Percentiles rank a stretch among this genome's conserved stretches.
These are phyloP conservation scores for Abrus precatorius DNA, from an alignment of 306 rosid genomes.

Conservation along the genomic window DNA sequence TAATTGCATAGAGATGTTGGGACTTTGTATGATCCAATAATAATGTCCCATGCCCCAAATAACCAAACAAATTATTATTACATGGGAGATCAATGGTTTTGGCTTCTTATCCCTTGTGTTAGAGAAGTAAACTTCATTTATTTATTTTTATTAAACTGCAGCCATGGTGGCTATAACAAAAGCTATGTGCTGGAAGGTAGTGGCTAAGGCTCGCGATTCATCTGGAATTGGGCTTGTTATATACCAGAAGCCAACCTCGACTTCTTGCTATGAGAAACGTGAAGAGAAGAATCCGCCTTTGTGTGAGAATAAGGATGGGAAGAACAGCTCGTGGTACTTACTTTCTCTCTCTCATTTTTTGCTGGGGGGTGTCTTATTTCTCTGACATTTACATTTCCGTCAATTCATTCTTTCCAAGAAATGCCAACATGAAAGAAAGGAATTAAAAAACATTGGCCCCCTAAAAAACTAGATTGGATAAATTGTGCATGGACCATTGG, in stretches of 20 bases:
- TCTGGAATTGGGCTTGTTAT: constrained; percentile 91
- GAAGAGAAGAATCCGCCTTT: constrained; percentile 67
- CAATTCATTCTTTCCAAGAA: constrained; percentile 18
- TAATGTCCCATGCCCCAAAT: neutral
- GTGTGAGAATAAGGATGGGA: constrained; percentile 65
- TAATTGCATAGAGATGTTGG: constrained; percentile 6
- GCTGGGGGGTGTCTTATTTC: neutral
- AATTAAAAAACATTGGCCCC: constrained; percentile 7
- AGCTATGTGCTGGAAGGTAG: constrained; percentile 89
- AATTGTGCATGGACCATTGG: constrained; percentile 14
- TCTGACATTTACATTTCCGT: constrained; percentile 23
- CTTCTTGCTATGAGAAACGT: constrained; percentile 73
- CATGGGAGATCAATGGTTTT: constrained; percentile 23
- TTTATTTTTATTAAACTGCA: constrained; percentile 50
- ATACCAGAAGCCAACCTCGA: constrained; percentile 85
- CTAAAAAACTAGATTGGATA: neutral
- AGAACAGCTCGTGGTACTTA: constrained; percentile 89
- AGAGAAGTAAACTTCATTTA: neutral
- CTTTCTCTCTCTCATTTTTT: neutral
- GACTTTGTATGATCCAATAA: constrained; percentile 1
- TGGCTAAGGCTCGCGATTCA: constrained; percentile 72
- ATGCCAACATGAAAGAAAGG: constrained; percentile 21
- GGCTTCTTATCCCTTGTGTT: constrained; percentile 4
- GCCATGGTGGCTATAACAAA: constrained; percentile 77
- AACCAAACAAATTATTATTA: constrained; percentile 1